Base-by-base conservation (phyloP, 1,284 basidiomycete genomes). In the Rhodotorula sp. region DNA sequence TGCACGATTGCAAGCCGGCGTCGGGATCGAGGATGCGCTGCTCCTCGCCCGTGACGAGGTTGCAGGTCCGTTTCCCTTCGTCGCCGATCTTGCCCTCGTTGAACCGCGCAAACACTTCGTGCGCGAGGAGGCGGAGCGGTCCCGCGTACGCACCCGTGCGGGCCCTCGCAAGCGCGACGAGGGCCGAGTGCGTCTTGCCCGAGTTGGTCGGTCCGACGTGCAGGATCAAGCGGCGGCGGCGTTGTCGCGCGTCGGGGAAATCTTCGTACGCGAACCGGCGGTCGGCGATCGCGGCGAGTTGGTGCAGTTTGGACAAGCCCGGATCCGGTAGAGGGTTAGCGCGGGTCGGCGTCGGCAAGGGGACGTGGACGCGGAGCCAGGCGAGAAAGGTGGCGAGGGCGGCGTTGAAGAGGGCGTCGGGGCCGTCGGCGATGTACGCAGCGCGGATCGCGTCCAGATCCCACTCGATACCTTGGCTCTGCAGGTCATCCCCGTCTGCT, bases 131-230 rank as follows among this genome's bases (percentile, higher is more conserved):
- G 17, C 96, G 86, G 8, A 99, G 83, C 0, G 95, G 96, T 0
- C 95, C 94, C 0, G 92, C 92, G 77, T 97, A 99, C 1, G 91
- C 84, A 3, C 95, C 95, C 0, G 83, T 84, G 1, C 82, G 78
- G 0, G 93, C 88, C 2, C 87, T 86, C 2, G 92, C 91, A 3
- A 99, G 85, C 0, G 94, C 91, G 58, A 92, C 88, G 18, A 99
- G 84, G 0, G 95, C 95, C 77, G 90, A 89, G 80, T 98, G 89
- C 0, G 95, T 99, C 83, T 99, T 99, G 54, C 95, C 95, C 69
- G 91, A 93, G 82, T 99, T 99, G 46, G 95, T 99, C 0, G 95
- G 95, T 0, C 95, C 95, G 68, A 99, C 93, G 79, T 99, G 95
- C 83, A 99, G 88, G 80, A 95, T 91, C 74, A 98, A 84, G 77